Conservation (phyloP, 176 grass and related monocot genomes). For the Stipa capillata region DNA sequence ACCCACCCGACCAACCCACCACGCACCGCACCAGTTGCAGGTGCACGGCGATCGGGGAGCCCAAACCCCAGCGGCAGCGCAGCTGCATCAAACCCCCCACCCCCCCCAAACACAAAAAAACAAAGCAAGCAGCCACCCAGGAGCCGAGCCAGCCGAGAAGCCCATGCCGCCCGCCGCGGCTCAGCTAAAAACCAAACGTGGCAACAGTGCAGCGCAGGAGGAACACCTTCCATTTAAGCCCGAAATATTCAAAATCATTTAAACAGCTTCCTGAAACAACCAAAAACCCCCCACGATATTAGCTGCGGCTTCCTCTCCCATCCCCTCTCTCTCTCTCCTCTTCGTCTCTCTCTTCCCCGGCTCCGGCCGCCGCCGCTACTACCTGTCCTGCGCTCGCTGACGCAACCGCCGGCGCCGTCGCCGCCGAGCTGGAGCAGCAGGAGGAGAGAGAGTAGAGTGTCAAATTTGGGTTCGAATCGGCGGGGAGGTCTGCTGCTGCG, state of each 20-base stretch:
- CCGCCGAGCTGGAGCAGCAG: not conserved
- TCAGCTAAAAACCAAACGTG: not conserved
- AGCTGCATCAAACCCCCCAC: too few species aligned
- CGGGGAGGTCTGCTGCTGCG: not conserved
- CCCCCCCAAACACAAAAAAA: too few species aligned
- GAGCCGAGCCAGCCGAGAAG: too few species aligned
- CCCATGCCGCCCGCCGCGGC: too few species aligned
- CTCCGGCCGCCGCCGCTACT: slow-evolving; percentile 2
- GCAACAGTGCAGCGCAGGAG: not conserved
- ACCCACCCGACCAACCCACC: slow-evolving; percentile 7
- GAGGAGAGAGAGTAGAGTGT: not conserved
- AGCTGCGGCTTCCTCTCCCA: not conserved
- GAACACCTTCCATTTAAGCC: not conserved
- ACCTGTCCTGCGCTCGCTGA: not conserved
- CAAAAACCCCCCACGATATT: slow-evolving; percentile 4
- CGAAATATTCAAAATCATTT: slow-evolving; percentile 28
- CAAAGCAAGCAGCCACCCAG: too few species aligned
- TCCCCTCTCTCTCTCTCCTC: not conserved
- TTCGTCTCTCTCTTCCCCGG: slow-evolving; percentile 6
- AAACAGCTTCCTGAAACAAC: slow-evolving; percentile 22
- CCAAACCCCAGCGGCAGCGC: too few species aligned
- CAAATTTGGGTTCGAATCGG: slow-evolving; percentile 22
- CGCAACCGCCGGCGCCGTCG: not conserved
- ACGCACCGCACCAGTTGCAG: not conserved
- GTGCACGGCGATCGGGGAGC: too few species aligned